Conservation (phyloP, 805 yeast genomes). For the Wickerhamiella spandovensis region DNA sequence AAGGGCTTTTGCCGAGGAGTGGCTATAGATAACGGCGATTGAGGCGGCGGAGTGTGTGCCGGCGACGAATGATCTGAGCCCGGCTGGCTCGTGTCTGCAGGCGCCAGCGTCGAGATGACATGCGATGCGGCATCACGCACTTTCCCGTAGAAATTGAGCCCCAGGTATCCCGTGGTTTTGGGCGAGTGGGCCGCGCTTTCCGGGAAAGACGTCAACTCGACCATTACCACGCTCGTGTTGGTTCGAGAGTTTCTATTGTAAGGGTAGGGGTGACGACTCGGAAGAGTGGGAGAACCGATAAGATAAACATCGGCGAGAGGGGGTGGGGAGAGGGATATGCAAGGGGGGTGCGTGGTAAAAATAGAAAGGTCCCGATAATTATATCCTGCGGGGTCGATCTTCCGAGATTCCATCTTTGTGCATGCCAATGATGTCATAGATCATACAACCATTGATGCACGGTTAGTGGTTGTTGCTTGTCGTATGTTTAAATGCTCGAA, state of each 20-base stretch:
- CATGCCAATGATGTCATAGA: too few species aligned
- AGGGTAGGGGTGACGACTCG: neutral
- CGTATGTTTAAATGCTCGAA: too few species aligned
- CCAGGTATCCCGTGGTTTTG: conserved; percentile 5
- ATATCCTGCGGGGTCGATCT: too few species aligned
- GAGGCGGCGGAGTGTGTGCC: neutral
- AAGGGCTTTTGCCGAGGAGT: neutral
- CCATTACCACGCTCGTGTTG: conserved; percentile 1
- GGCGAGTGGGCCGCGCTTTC: conserved; percentile 4
- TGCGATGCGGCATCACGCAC: conserved; percentile 14
- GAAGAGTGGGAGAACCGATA: neutral
- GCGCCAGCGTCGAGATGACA: conserved; percentile 10
- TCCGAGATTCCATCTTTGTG: too few species aligned
- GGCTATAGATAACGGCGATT: neutral
- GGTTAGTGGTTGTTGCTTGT: too few species aligned
- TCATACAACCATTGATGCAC: too few species aligned
- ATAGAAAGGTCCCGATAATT: too few species aligned
- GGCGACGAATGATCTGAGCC: neutral
- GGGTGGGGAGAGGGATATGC: too few species aligned
- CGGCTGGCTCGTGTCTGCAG: conserved; percentile 5
- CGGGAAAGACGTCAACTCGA: conserved; percentile 13
- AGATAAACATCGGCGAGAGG: neutral
- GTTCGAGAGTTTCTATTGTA: neutral
- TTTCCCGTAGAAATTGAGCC: conserved; percentile 9
- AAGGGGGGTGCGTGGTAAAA: too few species aligned